phyloP scores from a whole-genome alignment of 2,329 filamentous ascomycete genomes.

The Blumeriella jaapii region DNA sequence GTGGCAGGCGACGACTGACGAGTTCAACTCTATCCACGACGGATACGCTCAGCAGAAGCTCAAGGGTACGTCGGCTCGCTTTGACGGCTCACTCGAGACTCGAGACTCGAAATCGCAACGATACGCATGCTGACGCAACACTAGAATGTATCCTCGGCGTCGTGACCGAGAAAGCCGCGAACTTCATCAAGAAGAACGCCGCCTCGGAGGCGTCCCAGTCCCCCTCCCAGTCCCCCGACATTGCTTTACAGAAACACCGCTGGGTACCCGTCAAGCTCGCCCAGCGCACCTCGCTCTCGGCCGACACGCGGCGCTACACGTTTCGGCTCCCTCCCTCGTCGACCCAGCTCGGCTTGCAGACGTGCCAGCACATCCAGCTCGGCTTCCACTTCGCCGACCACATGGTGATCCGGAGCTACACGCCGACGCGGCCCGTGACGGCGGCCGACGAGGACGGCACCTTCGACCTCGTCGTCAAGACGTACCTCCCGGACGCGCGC shows the following conservation, averaged over 20 bases:
- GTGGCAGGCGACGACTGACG: not conserved
- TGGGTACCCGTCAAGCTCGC: conserved; percentile 36
- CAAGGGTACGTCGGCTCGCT: not conserved
- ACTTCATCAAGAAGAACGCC: conserved; percentile 1
- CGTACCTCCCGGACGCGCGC: conserved; percentile 35
- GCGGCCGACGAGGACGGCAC: conserved; percentile 31
- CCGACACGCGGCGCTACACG: conserved; percentile 36
- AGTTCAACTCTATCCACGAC: conserved; percentile 2
- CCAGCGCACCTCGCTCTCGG: conserved; percentile 29
- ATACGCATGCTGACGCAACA: not conserved
- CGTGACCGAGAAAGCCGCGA: not conserved
- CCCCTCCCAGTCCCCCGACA: not conserved
- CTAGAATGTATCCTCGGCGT: conserved; percentile 1
- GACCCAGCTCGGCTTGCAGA: conserved; percentile 34
- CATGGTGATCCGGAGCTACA: conserved; percentile 40
- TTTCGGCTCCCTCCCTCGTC: conserved; percentile 32
- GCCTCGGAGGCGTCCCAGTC: not conserved
- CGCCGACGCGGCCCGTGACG: conserved; percentile 36
- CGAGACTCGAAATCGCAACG: no score
- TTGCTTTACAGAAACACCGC: conserved; percentile 32
- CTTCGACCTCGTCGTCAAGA: conserved; percentile 39
- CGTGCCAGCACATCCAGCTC: conserved; percentile 40
- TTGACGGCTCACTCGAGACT: no score
- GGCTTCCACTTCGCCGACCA: conserved; percentile 41
- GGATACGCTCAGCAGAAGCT: conserved; percentile 2